phyloP scores from a whole-genome alignment of 2,329 filamentous ascomycete species.

The Pyrenophora graminea region DNA sequence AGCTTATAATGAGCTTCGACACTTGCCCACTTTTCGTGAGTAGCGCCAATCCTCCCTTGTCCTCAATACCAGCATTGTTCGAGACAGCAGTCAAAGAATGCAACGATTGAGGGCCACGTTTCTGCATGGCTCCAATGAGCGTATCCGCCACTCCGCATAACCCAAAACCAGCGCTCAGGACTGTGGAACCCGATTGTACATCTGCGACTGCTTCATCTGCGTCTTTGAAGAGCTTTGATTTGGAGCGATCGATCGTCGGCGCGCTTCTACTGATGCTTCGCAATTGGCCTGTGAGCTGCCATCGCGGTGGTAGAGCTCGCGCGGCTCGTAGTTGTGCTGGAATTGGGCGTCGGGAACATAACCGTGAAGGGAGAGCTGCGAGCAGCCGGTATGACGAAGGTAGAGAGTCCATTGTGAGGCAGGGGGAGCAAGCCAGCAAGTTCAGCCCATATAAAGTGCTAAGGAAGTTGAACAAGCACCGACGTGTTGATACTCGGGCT shows the following conservation, averaged over 20 bases:
- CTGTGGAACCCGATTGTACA: conserved; percentile 42
- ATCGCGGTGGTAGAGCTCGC: conserved; percentile 24
- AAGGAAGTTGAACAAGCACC: conserved; percentile 8
- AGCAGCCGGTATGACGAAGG: conserved; percentile 38
- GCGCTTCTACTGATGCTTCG: conserved; percentile 33
- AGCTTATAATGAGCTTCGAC: conserved; percentile 74
- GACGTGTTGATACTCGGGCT: not conserved
- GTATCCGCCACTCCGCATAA: conserved; percentile 48
- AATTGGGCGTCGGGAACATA: conserved; percentile 32
- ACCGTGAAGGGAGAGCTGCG: conserved; percentile 33
- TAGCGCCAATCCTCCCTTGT: conserved; percentile 66
- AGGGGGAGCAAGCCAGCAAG: not conserved
- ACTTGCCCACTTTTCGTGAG: conserved; percentile 73
- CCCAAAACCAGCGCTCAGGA: conserved; percentile 47
- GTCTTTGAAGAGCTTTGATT: conserved; percentile 44
- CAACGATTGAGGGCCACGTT: conserved; percentile 36
- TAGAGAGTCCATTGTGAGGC: conserved; percentile 35
- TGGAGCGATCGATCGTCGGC: conserved; percentile 41
- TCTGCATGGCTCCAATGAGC: conserved; percentile 43
- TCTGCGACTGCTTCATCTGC: conserved; percentile 46
- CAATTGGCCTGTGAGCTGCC: conserved; percentile 28
- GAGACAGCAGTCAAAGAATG: conserved; percentile 71
- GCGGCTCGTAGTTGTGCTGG: conserved; percentile 33
- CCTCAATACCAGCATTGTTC: conserved; percentile 77
- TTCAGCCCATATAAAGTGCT: conserved; percentile 2